These are phyloP conservation scores for Didymella exigua DNA, from an alignment of 2,329 filamentous ascomycete species.

Conservation along the genomic window DNA sequence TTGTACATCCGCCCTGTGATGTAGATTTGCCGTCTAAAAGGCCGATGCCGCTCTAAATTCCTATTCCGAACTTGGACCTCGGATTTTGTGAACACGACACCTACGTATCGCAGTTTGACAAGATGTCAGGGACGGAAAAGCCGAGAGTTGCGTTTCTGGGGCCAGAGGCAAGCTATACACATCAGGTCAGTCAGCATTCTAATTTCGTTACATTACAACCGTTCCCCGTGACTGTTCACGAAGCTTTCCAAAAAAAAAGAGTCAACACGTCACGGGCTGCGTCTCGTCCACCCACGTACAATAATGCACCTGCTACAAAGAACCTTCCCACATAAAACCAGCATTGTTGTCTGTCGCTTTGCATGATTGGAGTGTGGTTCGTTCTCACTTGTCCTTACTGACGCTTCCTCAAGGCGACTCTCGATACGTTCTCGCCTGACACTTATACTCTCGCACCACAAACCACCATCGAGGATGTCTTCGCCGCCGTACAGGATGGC, in stretches of 20 bases:
- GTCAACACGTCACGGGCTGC: not conserved
- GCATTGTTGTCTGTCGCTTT: too few relatives aligned
- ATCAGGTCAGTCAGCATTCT: slow-evolving; percentile 60
- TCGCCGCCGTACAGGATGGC: slow-evolving; percentile 74
- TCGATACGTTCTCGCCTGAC: slow-evolving; percentile 55
- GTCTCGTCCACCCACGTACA: not conserved
- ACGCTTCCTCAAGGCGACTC: slow-evolving; percentile 55
- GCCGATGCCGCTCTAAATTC: slow-evolving; percentile 20
- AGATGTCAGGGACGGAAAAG: slow-evolving; percentile 24
- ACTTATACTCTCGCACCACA: slow-evolving; percentile 50
- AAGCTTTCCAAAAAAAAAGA: slow-evolving; percentile 2
- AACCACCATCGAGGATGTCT: slow-evolving; percentile 69
- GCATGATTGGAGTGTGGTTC: too few relatives aligned
- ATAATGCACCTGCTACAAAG: not conserved
- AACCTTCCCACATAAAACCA: not conserved
- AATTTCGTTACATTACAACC: not conserved
- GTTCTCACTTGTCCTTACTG: not conserved
- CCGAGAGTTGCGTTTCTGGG: slow-evolving; percentile 63
- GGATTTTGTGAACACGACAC: slow-evolving; percentile 1
- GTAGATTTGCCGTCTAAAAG: slow-evolving; percentile 9
- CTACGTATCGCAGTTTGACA: not conserved
- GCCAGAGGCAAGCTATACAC: slow-evolving; percentile 69
- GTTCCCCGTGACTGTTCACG: not conserved
- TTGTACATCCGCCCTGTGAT: slow-evolving; percentile 10
- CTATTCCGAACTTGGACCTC: slow-evolving; percentile 7